Conservation (phyloP, 2,329 filamentous ascomycete genomes). For the Penicillium sp. region DNA sequence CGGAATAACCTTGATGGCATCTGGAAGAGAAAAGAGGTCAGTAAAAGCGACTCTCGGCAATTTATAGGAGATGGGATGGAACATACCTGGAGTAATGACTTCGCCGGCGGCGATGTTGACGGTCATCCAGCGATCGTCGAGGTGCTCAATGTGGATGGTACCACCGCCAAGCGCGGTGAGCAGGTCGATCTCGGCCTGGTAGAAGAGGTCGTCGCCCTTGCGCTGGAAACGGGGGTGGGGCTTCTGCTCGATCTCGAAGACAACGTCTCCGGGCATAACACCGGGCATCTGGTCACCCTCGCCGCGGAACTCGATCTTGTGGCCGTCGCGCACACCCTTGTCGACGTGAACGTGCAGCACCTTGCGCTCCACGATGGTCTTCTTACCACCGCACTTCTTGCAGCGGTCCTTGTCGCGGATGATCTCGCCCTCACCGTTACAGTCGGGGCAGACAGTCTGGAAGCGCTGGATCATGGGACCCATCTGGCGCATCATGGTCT, state of each 20-base stretch:
- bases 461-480: conserved; percentile 99
- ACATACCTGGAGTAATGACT: conserved; percentile 85
- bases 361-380: conserved; percentile 96
- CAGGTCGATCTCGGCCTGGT: conserved; percentile 91
- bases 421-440: conserved; percentile 93
- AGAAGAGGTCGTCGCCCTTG: conserved; percentile 94
- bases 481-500: conserved; percentile 99
- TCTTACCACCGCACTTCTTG: conserved; percentile 96
- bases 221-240: conserved; percentile 93
- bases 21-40: conserved; percentile 47
- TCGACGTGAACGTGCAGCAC: conserved; percentile 98
- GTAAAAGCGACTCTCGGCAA: background rate
- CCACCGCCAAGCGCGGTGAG: conserved; percentile 92
- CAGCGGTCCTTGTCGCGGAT: conserved; percentile 97
- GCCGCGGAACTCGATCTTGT: conserved; percentile 94
- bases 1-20: conserved; percentile 86
- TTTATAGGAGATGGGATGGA: conserved; percentile 5
- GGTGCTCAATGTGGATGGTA: conserved; percentile 87
- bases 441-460: conserved; percentile 98
- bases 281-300: conserved; percentile 96
- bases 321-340: conserved; percentile 85
- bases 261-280: conserved; percentile 89
- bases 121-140: conserved; percentile 94
- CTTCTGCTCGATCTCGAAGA: conserved; percentile 99
- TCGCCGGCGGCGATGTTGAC: conserved; percentile 92